A percentile compares a stretch with the other conserved stretches of the same genome.
Conservation (phyloP, 208 protist genomes). For the Leishmania gerbilli region DNA sequence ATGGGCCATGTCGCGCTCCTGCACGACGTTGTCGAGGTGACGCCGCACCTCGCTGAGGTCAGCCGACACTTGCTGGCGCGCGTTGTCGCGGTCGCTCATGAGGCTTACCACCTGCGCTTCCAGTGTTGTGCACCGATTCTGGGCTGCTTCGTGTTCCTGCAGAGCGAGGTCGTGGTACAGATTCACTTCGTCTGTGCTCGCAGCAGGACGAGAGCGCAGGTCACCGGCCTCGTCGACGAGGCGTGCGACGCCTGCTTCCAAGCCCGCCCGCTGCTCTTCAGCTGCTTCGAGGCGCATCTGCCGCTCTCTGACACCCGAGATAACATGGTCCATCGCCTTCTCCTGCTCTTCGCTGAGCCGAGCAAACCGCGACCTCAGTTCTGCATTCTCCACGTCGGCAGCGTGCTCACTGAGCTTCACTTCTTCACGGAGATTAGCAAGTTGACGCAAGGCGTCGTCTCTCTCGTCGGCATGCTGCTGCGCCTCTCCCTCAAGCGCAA, state of each 20-base stretch:
- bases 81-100: not conserved
- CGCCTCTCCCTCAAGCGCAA: not conserved
- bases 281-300: not conserved
- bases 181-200: not conserved
- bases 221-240: no score
- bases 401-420: no score
- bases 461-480: not conserved
- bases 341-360: not conserved
- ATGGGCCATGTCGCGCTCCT: slow-evolving; percentile 6
- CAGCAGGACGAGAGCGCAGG: not conserved
- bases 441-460: not conserved
- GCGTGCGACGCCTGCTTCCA: not conserved
- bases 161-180: not conserved
- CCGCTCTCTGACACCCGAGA: not conserved
- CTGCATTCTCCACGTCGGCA: no score
- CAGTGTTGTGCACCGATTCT: not conserved
- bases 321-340: not conserved
- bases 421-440: not conserved
- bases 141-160: slow-evolving; percentile 1
- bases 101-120: slow-evolving; percentile 2
- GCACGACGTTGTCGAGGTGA: not conserved
- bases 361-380: no score
- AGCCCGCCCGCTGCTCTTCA: not conserved
- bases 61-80: no score
- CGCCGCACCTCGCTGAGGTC: no score